Evolutionary conservation across 306 rosid genomes (phyloP), one percentile per base, ranked within the genome.

Genomic region (Vigna reflexopilosa): DNA sequence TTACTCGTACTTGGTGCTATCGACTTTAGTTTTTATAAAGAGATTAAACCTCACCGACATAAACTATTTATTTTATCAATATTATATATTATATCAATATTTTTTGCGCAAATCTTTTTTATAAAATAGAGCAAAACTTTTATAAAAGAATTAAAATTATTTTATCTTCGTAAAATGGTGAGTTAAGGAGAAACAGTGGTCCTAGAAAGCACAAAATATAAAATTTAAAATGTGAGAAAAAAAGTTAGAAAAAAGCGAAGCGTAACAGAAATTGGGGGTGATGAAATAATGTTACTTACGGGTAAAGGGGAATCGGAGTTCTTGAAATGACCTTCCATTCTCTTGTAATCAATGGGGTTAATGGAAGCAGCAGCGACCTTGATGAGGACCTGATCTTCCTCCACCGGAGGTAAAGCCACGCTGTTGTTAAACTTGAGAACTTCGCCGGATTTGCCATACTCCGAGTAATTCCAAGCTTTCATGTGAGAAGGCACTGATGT

Each of bases 341-440:
- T 83, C 84, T 88, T 86, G 71, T 42, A 85, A 80, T 91, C 97
- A 56, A 89, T 30, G 0, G 92, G 97, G 51, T 91, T 91, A 12
- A 91, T 75, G 38, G 93, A 32, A 1, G 87, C 92, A 55, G 97
- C 97, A 73, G 78, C 86, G 5, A 91, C 90, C 82, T 89, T 89
- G 84, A 91, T 54, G 28, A 91, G 87, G 1, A 88, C 88, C 62
- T 91, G 92, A 10, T 91, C 82, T 9, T 85, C 85, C 50, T 55
- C 67, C 9, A 87, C 22, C 48, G 66, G 67, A 32, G 93, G 93
- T 40, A 88, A 83, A 22, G 88, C 44, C 36, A 87, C 73, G 38
- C 24, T 85, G 1, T 57, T 4, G 38, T 83, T 87, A 1, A 87
- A 75, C 69, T 85, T 89, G 30, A 91, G 87, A 67, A 91, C 92